Base-by-base conservation (phyloP, 306 rosid genomes). In the Rosa chinensis region DNA sequence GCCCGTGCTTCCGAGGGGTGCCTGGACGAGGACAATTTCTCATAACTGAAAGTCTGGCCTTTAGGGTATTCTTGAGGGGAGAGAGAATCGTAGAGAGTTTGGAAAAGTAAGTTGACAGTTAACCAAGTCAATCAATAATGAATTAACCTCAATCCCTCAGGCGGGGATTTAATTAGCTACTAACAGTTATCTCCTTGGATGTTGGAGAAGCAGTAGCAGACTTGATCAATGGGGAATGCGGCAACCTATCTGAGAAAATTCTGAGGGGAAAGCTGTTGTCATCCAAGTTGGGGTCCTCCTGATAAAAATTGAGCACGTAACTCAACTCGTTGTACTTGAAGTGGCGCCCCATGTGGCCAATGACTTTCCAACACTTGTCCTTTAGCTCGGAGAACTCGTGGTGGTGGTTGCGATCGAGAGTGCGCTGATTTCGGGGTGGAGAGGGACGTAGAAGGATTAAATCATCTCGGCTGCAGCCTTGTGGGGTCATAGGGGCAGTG, bases 241-340 rank as follows among this genome's bases (percentile, higher is more conserved):
- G 98, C 70, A 90, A 81, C 55, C 96, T 83, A 4, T 89, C 73
- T 0, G 92, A 71, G 89, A 90, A 92, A 78, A 68, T 74, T 55
- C 72, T 79, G 9, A 83, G 53, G 13, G 87, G 92, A 40, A 81
- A 70, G 11, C 45, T 39, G 12, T 8, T 47, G 11, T 69, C 84
- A 13, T 83, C 82, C 5, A 39, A n/a, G 76, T 71, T 47, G 35
- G 79, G 44, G 12, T 84, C 89, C 25, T 82, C 82, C 71, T 89
- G 92, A 3, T 94, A 96, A 66, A 94, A 94, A 72, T 94, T 94
- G 28, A 86, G 79, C 0, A 89, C 53, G 71, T 94, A 92, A 61
- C 96, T 92, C 75, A 89, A 82, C 0, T 90, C 64, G 53, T 94
- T 94, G 86, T 94, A 94, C 20, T 70, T 90, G 78, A 88, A 90